These are phyloP conservation scores for Claviceps spartinae DNA, from an alignment of 2,329 filamentous ascomycete genomes.

Conservation along the genomic window DNA sequence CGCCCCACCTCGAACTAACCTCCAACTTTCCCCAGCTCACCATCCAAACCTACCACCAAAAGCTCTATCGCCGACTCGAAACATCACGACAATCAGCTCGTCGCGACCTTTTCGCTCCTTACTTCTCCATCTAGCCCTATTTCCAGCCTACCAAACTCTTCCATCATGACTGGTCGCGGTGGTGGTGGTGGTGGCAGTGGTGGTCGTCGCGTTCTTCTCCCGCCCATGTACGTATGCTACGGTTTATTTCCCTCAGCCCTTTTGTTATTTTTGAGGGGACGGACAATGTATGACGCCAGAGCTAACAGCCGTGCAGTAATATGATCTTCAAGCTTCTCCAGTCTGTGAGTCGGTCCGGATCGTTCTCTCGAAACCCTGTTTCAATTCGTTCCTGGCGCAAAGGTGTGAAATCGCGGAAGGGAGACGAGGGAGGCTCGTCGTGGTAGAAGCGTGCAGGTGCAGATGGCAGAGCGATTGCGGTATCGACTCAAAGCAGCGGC, in stretches of 20 bases:
- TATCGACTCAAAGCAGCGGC: background rate
- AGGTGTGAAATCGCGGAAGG: background rate
- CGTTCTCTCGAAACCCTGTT: background rate
- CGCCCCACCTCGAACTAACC: conserved; percentile 4
- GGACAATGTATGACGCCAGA: background rate
- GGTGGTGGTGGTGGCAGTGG: conserved; percentile 43
- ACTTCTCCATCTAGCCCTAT: background rate
- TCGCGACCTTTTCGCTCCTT: background rate
- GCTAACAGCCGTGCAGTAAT: conserved; percentile 24
- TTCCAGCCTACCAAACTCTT: background rate
- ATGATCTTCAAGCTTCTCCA: conserved; percentile 65
- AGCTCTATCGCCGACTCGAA: conserved; percentile 1
- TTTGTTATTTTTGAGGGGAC: background rate
- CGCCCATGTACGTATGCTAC: conserved; percentile 33
- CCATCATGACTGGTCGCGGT: conserved; percentile 43
- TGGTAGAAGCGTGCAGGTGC: too few species aligned
- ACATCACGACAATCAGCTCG: conserved; percentile 2
- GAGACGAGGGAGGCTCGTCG: background rate
- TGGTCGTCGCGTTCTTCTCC: conserved; percentile 45
- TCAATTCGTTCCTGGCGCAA: background rate
- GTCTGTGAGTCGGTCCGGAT: conserved; percentile 21
- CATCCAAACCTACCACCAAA: background rate
- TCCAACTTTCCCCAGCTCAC: conserved; percentile 3
- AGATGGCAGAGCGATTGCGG: background rate
- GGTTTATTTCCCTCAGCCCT: background rate